Evolutionary conservation across 371 early-diverging fungal genomes (phyloP), one percentile per base, ranked within the genome.

Genomic region (Lichtheimia ornata): DNA sequence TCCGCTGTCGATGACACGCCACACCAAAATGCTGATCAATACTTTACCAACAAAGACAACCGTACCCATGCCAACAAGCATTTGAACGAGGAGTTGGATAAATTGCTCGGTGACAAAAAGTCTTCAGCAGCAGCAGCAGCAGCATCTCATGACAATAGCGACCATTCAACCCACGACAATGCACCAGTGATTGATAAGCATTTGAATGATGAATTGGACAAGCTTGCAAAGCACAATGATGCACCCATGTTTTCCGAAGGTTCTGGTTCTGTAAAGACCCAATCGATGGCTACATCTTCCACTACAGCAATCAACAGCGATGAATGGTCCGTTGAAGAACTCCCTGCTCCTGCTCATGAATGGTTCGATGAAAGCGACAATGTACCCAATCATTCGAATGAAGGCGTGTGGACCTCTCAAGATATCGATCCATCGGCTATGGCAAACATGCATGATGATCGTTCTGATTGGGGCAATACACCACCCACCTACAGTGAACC

Each of bases 321-420:
- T 11, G 51, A 22, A 12, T 63, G 59, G 59, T 17, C 47, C 3
- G 20, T 30, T 5, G 56, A 69, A 43, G 66, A 66, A 25, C 35
- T 49, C 1, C 58, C 51, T 18, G 50, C 42, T 44, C 49, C 41
- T 14, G 28, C 61, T 17, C 30, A 52, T 18, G 64, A 64, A 50
- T 58, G 58, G 58, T 17, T 22, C 17, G 61, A 61, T 15, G 54
- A 61, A 24, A 53, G 35, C 20, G 61, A 56, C 18, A 28, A 57
- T n/a, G 42, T 66, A 43, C 18, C 56, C 13, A 22, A 54, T 18
- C 65, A 70, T 53, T 50, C 63, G 14, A 66, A 71, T 52, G 53
- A 58, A 28, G 45, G 62, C 35, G 60, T 56, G 35, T 61, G 61
- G 53, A 44, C 63, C 27, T 62, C 40, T 5, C 57, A 63, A 44